phyloP scores from a whole-genome alignment of 306 rosid genomes.

The Vicia faba region DNA sequence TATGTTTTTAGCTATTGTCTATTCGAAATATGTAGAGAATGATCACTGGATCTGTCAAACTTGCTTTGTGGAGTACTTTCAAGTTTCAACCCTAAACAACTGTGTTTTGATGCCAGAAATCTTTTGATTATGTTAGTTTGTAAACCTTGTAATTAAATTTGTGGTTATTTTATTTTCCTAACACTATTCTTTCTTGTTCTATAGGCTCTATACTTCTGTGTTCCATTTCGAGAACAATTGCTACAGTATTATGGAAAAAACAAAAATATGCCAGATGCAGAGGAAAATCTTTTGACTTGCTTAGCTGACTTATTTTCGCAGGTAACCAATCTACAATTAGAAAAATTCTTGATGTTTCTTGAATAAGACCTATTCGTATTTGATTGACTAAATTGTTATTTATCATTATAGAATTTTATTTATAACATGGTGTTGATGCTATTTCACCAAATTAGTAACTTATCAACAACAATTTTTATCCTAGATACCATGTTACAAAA shows the following conservation, averaged over 20 bases:
- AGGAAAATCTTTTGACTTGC: conserved; percentile 97
- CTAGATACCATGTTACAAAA: neutral
- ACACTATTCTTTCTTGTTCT: conserved; percentile 11
- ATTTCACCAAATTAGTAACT: neutral
- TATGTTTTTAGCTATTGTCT: neutral
- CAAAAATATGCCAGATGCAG: conserved; percentile 66
- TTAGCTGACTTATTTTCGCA: conserved; percentile 92
- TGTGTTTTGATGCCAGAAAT: neutral
- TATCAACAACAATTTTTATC: neutral
- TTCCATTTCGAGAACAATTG: conserved; percentile 95
- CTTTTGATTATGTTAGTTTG: conserved; percentile 13
- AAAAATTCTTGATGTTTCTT: neutral
- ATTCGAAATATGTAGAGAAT: neutral
- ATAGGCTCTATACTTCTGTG: conserved; percentile 97
- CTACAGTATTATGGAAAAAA: conserved; percentile 75
- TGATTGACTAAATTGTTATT: neutral
- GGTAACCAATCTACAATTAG: conserved; percentile 51
- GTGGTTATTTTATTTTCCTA: conserved; percentile 28
- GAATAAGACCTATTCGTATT: conserved; percentile 4
- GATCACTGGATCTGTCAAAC: neutral
- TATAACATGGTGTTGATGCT: conserved; percentile 3
- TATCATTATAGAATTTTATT: conserved; percentile 20
- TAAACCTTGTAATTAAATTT: conserved; percentile 7
- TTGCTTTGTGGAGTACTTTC: neutral
- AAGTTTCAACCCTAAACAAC: neutral